phyloP scores from a whole-genome alignment of 768 basidiomycete species.

The Nevesoporus exiguus region DNA sequence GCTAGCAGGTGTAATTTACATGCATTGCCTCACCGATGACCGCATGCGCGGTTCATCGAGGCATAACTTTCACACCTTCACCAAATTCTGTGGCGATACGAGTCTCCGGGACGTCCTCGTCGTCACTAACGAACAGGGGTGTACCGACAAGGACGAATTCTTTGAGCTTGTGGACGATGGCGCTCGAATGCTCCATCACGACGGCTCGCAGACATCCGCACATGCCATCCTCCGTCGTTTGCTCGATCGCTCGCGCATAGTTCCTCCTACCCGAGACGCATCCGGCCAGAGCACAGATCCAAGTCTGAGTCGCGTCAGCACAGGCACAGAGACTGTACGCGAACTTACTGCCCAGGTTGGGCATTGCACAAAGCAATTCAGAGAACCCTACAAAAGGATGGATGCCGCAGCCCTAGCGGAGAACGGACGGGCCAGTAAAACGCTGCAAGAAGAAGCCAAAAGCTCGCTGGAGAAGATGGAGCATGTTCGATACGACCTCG shows the following conservation, averaged over 20 bases:
- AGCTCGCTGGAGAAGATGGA: slow-evolving; percentile 41
- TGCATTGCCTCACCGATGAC: slow-evolving; percentile 49
- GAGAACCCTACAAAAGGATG: slow-evolving; percentile 43
- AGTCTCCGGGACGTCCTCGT: slow-evolving; percentile 47
- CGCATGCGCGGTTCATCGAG: slow-evolving; percentile 48
- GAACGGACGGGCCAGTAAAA: slow-evolving; percentile 42
- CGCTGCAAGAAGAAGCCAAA: slow-evolving; percentile 41
- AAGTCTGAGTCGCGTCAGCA: slow-evolving; percentile 46
- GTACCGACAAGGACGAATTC: slow-evolving; percentile 38
- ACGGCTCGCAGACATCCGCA: slow-evolving; percentile 41
- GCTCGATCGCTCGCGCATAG: slow-evolving; percentile 33
- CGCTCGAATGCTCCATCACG: slow-evolving; percentile 42
- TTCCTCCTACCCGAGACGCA: slow-evolving; percentile 42
- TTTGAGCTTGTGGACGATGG: slow-evolving; percentile 50
- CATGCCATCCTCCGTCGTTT: slow-evolving; percentile 42
- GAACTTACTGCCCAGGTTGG: slow-evolving; percentile 49
- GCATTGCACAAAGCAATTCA: slow-evolving; percentile 41
- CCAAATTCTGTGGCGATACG: slow-evolving; percentile 47
- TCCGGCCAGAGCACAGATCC: slow-evolving; percentile 52
- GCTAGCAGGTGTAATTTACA: slow-evolving; percentile 45
- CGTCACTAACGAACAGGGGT: slow-evolving; percentile 49
- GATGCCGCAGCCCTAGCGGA: slow-evolving; percentile 40
- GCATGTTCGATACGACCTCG: slow-evolving; percentile 38
- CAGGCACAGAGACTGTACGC: slow-evolving; percentile 48
- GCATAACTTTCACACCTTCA: slow-evolving; percentile 49